Percentiles rank a stretch among this genome's conserved stretches.
Evolutionary conservation across 2,329 filamentous ascomycete genomes (phyloP).

Genomic region (Fusarium tanahbumbuense): DNA sequence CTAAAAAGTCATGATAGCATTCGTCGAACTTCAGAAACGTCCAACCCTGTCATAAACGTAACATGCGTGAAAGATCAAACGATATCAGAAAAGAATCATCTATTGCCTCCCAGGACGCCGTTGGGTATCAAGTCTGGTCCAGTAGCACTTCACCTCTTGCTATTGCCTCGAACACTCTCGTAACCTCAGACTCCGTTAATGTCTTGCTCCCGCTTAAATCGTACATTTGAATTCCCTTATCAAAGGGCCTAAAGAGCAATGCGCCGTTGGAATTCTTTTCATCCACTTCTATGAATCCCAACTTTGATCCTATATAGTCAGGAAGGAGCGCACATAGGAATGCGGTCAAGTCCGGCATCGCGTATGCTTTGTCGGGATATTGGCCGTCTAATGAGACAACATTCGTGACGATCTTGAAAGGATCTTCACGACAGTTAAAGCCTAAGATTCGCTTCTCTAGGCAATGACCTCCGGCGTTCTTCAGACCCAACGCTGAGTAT

Average conservation of each 20-base stretch:
- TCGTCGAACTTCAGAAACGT: not conserved
- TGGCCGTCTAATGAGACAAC: conserved; percentile 31
- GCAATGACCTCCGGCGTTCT: conserved; percentile 21
- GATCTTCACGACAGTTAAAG: conserved; percentile 42
- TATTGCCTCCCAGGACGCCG: conserved; percentile 12
- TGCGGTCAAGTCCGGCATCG: conserved; percentile 42
- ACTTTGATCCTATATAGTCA: conserved; percentile 4
- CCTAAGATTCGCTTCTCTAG: conserved; percentile 39
- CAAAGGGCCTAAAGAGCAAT: conserved; percentile 28
- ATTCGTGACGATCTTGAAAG: conserved; percentile 32
- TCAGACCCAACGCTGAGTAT: conserved; percentile 32
- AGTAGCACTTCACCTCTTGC: conserved; percentile 1
- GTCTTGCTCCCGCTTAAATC: conserved; percentile 15
- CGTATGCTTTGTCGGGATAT: conserved; percentile 26
- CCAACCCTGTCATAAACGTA: not conserved
- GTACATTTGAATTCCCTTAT: conserved; percentile 37
- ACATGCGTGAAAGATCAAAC: not conserved
- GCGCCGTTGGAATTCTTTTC: conserved; percentile 24
- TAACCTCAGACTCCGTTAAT: conserved; percentile 13
- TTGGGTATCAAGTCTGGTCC: conserved; percentile 23
- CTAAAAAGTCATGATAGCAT: not conserved
- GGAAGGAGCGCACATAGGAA: conserved; percentile 32
- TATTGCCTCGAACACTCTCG: not conserved
- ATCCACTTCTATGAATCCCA: conserved; percentile 17
- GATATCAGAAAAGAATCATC: not conserved